Base-by-base conservation (phyloP, 306 rosid genomes). In the Betula pendula region DNA sequence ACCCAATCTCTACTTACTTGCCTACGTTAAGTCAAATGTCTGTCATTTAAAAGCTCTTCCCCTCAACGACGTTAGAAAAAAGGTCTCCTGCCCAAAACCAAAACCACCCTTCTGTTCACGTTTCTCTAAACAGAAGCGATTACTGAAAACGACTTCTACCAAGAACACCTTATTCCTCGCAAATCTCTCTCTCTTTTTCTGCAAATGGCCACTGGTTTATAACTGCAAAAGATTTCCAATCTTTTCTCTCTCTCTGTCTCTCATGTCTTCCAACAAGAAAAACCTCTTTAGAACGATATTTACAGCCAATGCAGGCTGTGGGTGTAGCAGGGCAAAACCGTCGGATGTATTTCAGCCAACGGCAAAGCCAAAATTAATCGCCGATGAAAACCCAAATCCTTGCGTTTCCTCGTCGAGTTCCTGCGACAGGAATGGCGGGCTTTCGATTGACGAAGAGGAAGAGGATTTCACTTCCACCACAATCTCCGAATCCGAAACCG, bases 201-300 rank as follows among this genome's bases (percentile, higher is more conserved):
- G n/a, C n/a, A n/a, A n/a, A n/a, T n/a, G n/a, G n/a, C 59, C 59
- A 6, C 3, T 19, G 49, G 17, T 47, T 16, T 42, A 45, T 14
- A 38, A 13, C 42, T 48, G 35, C 53, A 62, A 47, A 81, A 15
- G 17, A 8, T 6, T 1, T 40, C 42, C 35, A n/a, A 62, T 69
- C 53, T n/a, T n/a, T n/a, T n/a, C 59, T 50, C 75, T 24, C 8
- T 13, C 47, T 48, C 20, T 35, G 45, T 65, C 58, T 31, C 13
- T 43, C 10, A 89, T 89, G 91, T 68, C 90, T 85, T 80, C 86
- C 77, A 78, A 59, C 42, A 85, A 82, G 71, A 87, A 75, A 68
- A 71, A 42, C 25, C 72, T 85, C 17, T 45, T 85, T 2, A 76
- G 74, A 78, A 78, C 87, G 17, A 24, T 89, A 5, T 82, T 84